phyloP scores from a whole-genome alignment of 495 filamentous ascomycete species.

The Lasiosphaeria hispida region DNA sequence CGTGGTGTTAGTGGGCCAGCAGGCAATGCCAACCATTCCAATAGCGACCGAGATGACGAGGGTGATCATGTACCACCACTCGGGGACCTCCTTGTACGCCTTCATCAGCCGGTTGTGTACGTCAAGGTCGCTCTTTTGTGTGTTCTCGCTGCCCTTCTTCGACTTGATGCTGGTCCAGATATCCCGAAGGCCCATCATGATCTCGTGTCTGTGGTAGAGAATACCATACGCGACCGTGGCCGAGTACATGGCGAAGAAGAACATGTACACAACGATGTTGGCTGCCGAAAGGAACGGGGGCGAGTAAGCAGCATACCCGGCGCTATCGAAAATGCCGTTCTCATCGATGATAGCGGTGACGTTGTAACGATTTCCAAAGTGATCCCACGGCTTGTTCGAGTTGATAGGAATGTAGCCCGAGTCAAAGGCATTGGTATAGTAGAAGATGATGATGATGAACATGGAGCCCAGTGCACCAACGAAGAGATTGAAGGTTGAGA shows the following conservation, averaged over 20 bases:
- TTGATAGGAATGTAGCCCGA: slow-evolving; percentile 41
- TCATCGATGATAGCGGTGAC: slow-evolving; percentile 35
- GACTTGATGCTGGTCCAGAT: slow-evolving; percentile 30
- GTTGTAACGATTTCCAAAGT: slow-evolving; percentile 38
- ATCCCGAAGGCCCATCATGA: slow-evolving; percentile 35
- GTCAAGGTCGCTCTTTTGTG: slow-evolving; percentile 21
- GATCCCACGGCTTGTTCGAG: slow-evolving; percentile 39
- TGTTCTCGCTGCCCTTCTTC: slow-evolving; percentile 6
- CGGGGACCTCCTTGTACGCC: slow-evolving; percentile 39
- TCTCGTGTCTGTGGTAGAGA: slow-evolving; percentile 43
- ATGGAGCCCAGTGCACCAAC: slow-evolving; percentile 29
- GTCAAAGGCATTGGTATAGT: slow-evolving; percentile 40
- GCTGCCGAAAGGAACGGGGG: slow-evolving; percentile 39
- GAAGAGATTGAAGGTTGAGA: slow-evolving; percentile 43
- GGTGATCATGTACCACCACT: slow-evolving; percentile 43
- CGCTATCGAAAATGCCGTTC: slow-evolving; percentile 35
- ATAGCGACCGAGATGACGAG: slow-evolving; percentile 33
- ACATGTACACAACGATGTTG: slow-evolving; percentile 35
- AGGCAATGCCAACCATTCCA: slow-evolving; percentile 37
- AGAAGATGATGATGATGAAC: slow-evolving; percentile 34
- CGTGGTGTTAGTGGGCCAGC: slow-evolving; percentile 41
- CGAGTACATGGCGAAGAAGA: slow-evolving; percentile 43
- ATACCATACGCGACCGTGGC: slow-evolving; percentile 36
- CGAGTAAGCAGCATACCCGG: slow-evolving; percentile 39
- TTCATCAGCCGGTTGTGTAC: slow-evolving; percentile 43